phyloP scores from a whole-genome alignment of 2,329 filamentous ascomycete genomes.

The Aspergillus terreus region DNA sequence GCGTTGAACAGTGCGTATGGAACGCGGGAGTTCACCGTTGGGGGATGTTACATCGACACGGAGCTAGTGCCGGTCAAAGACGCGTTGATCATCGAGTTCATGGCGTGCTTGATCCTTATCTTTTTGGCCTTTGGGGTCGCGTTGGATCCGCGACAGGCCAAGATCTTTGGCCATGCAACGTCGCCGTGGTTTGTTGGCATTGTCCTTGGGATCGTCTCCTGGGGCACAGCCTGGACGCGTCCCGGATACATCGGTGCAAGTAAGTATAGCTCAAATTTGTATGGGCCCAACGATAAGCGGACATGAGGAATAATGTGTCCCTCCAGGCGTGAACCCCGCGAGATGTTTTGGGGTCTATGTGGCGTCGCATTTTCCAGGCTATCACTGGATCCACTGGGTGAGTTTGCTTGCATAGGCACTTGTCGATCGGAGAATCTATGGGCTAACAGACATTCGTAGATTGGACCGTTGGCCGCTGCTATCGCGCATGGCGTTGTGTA shows the following conservation, averaged over 20 bases:
- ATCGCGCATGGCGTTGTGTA: constrained; percentile 31
- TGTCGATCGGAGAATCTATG: neutral
- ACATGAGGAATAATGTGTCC: neutral
- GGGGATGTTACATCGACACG: constrained; percentile 39
- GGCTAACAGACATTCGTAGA: constrained; percentile 4
- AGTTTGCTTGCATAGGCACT: neutral
- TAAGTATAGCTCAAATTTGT: constrained; percentile 11
- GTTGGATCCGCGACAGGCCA: constrained; percentile 50
- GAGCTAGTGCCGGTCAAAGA: constrained; percentile 34
- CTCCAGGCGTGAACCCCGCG: constrained; percentile 41
- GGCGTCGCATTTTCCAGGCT: constrained; percentile 31
- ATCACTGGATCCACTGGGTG: constrained; percentile 40
- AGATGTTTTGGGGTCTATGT: constrained; percentile 46
- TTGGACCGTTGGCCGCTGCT: constrained; percentile 29
- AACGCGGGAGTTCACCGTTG: constrained; percentile 25
- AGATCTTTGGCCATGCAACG: constrained; percentile 48
- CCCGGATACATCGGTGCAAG: constrained; percentile 42
- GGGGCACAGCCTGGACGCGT: constrained; percentile 37
- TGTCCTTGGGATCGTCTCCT: constrained; percentile 34
- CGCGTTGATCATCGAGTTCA: constrained; percentile 48
- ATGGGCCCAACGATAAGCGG: neutral
- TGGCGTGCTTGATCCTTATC: constrained; percentile 44
- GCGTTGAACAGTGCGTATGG: constrained; percentile 35
- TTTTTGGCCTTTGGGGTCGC: constrained; percentile 52
- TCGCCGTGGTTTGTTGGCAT: constrained; percentile 49